These are phyloP conservation scores for Hyphopichia wangnamkhiaoensis DNA, from an alignment of 1,139 yeast species.

Conservation along the genomic window DNA sequence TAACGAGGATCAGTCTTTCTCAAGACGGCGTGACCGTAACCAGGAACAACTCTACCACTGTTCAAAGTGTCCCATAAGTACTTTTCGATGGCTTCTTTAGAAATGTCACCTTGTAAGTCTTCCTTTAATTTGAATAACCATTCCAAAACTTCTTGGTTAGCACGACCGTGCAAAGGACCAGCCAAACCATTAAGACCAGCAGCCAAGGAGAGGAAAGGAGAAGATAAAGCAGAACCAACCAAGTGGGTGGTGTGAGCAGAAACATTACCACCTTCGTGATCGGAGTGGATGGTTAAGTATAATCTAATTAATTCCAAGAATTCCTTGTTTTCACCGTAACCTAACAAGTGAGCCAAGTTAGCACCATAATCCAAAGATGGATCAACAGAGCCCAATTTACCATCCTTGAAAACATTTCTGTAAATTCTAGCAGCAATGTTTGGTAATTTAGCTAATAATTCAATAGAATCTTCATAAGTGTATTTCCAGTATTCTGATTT, in stretches of 20 bases:
- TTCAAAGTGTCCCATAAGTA: constrained; percentile 91
- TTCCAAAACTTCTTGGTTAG: constrained; percentile 96
- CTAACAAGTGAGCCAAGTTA: constrained; percentile 82
- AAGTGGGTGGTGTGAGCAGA: constrained; percentile 97
- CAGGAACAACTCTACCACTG: constrained; percentile 95
- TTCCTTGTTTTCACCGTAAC: constrained; percentile 76
- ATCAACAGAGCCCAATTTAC: constrained; percentile 74
- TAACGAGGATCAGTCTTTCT: constrained; percentile 98
- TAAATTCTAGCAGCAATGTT: constrained; percentile 91
- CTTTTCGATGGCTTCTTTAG: constrained; percentile 75
- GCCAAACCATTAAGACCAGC: constrained; percentile 98
- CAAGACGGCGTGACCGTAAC: constrained; percentile 96
- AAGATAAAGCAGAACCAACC: constrained; percentile 93
- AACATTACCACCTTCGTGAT: constrained; percentile 98
- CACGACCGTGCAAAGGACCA: constrained; percentile 98
- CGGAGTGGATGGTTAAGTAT: constrained; percentile 93
- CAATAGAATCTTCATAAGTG: constrained; percentile 87
- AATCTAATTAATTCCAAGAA: constrained; percentile 90
- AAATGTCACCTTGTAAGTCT: constrained; percentile 70
- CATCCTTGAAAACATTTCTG: constrained; percentile 86
- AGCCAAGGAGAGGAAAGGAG: constrained; percentile 88
- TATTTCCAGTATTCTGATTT: constrained; percentile 91
- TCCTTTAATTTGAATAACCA: constrained; percentile 84
- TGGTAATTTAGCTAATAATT: constrained; percentile 89
- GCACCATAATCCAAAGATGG: constrained; percentile 85